These are phyloP conservation scores for Populus deltoides DNA, from an alignment of 345 rosid genomes.

Conservation along the genomic window DNA sequence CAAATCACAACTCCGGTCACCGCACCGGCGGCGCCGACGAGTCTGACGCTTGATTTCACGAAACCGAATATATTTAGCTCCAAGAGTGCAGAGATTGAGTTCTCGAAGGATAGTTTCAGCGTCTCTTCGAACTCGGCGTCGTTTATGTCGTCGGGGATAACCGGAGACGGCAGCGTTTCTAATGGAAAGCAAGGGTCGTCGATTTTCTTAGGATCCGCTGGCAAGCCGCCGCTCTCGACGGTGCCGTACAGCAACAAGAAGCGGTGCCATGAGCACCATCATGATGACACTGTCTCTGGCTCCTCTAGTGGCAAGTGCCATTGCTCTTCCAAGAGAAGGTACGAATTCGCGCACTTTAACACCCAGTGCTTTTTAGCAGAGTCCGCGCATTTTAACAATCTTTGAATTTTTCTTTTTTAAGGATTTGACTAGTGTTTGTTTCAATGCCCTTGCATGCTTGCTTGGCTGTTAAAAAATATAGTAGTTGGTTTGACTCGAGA, in stretches of 20 bases:
- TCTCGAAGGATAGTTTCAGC: conserved; percentile 67
- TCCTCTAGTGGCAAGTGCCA: conserved; percentile 68
- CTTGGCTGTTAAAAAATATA: too few relatives aligned
- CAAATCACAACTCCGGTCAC: not conserved
- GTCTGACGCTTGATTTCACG: conserved; percentile 78
- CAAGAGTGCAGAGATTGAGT: conserved; percentile 52
- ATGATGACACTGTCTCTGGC: conserved; percentile 56
- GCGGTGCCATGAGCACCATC: conserved; percentile 65
- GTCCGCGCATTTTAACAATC: conserved; percentile 11
- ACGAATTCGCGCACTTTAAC: not conserved
- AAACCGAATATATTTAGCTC: conserved; percentile 50
- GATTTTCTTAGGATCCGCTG: conserved; percentile 58
- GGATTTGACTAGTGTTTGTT: not conserved
- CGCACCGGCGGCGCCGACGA: conserved; percentile 6
- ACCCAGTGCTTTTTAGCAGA: not conserved
- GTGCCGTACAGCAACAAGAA: conserved; percentile 54
- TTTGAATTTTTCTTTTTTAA: not conserved
- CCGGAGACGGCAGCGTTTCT: conserved; percentile 93
- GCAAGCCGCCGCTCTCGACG: conserved; percentile 68
- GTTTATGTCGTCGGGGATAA: conserved; percentile 74
- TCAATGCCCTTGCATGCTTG: too few relatives aligned
- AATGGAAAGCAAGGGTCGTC: conserved; percentile 76
- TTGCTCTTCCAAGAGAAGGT: conserved; percentile 83
- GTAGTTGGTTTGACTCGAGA: not conserved
- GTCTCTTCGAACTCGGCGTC: conserved; percentile 76